Base-by-base conservation (phyloP, 495 filamentous ascomycete species). In the Aspergillus asperescens region DNA sequence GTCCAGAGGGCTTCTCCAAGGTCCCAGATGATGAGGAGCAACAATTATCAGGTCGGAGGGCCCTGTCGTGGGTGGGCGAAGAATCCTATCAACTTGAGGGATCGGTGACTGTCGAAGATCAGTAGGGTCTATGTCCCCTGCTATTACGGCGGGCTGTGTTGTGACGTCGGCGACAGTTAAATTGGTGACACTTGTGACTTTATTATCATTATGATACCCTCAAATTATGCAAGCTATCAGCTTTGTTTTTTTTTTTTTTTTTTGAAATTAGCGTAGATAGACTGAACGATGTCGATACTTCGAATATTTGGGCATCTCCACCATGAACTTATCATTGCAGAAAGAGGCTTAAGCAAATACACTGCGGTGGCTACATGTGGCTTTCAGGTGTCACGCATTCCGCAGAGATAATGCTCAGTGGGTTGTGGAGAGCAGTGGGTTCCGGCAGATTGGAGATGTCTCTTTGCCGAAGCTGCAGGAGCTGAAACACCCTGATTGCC, bases 271-370 rank as follows among this genome's bases (percentile, higher is more conserved):
- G 7, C 13, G 16, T n/a, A 27, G 19, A 20, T 92, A 87, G 88
- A 81, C 80, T 8, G 8, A 7, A 24, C 13, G 7, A n/a, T 9
- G n/a, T 2, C 39, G 23, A 7, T 27, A 24, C 22, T 12, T 24
- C 5, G 1, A 22, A 12, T 25, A 25, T 42, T 9, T n/a, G 20
- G 25, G 22, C 5, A 42, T 25, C 1, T 42, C 20, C 19, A 12
- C 25, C 23, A 25, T 25, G 8, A 8, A 1, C 20, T 93, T 6
- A 93, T 95, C 65, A 93, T 95, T 62, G 84, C 80, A 35, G 8
- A n/a, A n/a, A 12, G 10, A 16, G n/a, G n/a, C 16, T 32, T 4
- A 35, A n/a, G 32, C n/a, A 35, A 31, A 35, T 35, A 35, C 32
- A 12, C 32, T 15, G 13, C n/a, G 13, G 7, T 35, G 0, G 48